These are phyloP conservation scores for Agrocybe praecox DNA, from an alignment of 768 basidiomycete genomes.

Conservation along the genomic window DNA sequence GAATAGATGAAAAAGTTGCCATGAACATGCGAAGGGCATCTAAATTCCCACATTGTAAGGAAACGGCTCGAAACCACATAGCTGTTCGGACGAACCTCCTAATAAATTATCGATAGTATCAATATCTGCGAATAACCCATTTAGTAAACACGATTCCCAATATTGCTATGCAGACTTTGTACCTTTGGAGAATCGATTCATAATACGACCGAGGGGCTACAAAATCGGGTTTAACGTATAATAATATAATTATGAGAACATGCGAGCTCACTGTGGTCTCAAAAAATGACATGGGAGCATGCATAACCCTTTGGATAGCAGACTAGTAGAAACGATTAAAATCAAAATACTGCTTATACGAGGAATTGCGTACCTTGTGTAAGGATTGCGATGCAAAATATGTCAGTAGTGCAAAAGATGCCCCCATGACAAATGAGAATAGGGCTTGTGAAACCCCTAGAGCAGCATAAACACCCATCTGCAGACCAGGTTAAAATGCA, in stretches of 20 bases:
- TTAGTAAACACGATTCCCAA: neutral
- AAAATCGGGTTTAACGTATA: neutral
- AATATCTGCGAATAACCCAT: slow-evolving; percentile 47
- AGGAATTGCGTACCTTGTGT: slow-evolving; percentile 47
- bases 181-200: slow-evolving; percentile 89
- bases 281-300: slow-evolving; percentile 89
- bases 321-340: slow-evolving; percentile 33
- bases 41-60: slow-evolving; percentile 9
- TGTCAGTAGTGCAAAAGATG: slow-evolving; percentile 63
- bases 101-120: slow-evolving; percentile 81
- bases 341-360: neutral
- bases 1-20: slow-evolving; percentile 60
- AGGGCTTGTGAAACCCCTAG: slow-evolving; percentile 75
- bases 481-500: neutral
- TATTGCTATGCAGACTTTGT: slow-evolving; percentile 9
- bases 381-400: slow-evolving; percentile 77
- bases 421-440: slow-evolving; percentile 68
- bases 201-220: slow-evolving; percentile 81
- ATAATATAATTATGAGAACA: slow-evolving; percentile 12
- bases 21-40: slow-evolving; percentile 79
- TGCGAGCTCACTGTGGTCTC: slow-evolving; percentile 65
- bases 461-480: slow-evolving; percentile 84
- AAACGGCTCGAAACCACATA: neutral
- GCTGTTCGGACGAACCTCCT: slow-evolving; percentile 39
- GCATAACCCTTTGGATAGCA: slow-evolving; percentile 72